These are phyloP conservation scores for Hypoxylon sp. DNA, from an alignment of 2,329 filamentous ascomycete species.

Conservation along the genomic window DNA sequence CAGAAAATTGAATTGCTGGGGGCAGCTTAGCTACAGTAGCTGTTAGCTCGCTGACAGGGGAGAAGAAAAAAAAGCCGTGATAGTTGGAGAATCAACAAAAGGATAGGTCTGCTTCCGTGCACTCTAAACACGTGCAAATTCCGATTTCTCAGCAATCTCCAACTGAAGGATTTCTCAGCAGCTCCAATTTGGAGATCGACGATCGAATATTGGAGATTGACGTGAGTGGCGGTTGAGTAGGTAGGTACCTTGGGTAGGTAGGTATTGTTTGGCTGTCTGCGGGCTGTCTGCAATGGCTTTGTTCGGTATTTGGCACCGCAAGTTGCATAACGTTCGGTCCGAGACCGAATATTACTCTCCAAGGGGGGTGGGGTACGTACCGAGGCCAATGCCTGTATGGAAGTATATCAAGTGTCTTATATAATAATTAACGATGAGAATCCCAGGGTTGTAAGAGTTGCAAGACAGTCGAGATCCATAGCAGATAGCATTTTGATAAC, in stretches of 20 bases:
- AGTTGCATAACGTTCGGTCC: background rate
- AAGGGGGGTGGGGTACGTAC: background rate
- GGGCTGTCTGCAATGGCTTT: background rate
- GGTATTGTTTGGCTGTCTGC: background rate
- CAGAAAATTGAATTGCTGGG: background rate
- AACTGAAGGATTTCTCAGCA: constrained; percentile 1
- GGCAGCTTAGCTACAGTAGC: constrained; percentile 1
- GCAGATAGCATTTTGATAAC: background rate
- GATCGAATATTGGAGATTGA: constrained; percentile 1
- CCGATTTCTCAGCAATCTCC: constrained; percentile 6
- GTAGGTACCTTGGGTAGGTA: background rate
- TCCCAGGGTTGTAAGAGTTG: background rate
- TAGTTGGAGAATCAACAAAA: background rate
- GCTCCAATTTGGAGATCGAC: background rate
- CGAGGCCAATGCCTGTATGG: background rate
- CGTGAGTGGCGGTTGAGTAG: background rate
- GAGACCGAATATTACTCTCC: background rate
- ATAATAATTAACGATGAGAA: background rate
- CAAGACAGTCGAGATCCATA: background rate
- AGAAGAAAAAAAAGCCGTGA: background rate
- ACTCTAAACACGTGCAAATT: constrained; percentile 3
- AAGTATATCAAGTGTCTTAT: background rate
- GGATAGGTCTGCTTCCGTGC: background rate
- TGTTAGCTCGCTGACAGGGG: constrained; percentile 1
- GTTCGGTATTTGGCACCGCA: background rate